phyloP scores from a whole-genome alignment of 768 basidiomycete species.

The Rossbeevera mucosa region DNA sequence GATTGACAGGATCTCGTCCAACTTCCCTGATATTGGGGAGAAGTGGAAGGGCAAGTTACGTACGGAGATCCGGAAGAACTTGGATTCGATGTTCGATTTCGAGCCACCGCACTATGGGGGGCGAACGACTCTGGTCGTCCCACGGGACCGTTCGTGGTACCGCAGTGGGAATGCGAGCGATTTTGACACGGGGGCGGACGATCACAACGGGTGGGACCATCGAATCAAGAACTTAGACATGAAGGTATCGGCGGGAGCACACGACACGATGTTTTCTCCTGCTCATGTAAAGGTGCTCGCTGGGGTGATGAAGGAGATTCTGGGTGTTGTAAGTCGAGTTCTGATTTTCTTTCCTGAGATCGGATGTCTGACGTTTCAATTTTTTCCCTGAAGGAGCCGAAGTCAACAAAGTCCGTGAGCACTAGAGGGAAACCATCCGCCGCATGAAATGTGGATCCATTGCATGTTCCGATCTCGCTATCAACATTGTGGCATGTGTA shows the following conservation, averaged over 20 bases:
- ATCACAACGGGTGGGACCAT: conserved; percentile 31
- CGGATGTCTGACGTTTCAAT: no score
- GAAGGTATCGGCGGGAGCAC: conserved; percentile 25
- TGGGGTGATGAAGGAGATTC: conserved; percentile 18
- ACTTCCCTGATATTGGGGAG: conserved; percentile 32
- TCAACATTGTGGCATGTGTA: no score
- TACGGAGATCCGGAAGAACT: conserved; percentile 29
- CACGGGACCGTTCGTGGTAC: conserved; percentile 31
- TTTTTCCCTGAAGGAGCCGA: no score
- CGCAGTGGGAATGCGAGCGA: conserved; percentile 26
- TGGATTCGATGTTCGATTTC: conserved; percentile 32
- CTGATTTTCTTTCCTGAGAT: no score
- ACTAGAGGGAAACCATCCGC: no score
- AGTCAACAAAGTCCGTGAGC: no score
- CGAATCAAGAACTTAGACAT: conserved; percentile 26
- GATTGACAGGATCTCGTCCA: conserved; percentile 27
- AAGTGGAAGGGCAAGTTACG: conserved; percentile 29
- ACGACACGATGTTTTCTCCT: conserved; percentile 32
- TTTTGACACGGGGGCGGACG: conserved; percentile 28
- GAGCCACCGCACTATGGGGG: conserved; percentile 25
- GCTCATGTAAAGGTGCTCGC: conserved; percentile 30
- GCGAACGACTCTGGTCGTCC: conserved; percentile 24
- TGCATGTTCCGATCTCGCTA: no score
- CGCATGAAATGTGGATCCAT: no score
- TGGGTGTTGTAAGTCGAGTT: conserved; percentile 6